phyloP scores from a whole-genome alignment of 2,329 filamentous ascomycete species.

The Endoconidiophora polonica region DNA sequence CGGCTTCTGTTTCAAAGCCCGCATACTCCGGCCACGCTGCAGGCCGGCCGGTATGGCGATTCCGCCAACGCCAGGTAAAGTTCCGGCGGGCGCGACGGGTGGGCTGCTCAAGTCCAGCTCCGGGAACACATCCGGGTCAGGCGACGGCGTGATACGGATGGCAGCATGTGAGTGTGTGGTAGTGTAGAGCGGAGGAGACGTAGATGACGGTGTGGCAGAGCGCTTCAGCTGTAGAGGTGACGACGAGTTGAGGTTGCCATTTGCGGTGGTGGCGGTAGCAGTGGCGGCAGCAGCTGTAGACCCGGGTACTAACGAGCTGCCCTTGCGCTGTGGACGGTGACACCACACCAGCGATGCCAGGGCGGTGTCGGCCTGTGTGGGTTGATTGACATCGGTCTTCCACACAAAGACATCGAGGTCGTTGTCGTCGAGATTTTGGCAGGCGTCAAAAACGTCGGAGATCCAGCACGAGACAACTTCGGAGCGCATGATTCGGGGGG shows the following conservation, averaged over 20 bases:
- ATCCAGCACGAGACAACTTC: slow-evolving; percentile 11
- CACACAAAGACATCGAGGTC: slow-evolving; percentile 10
- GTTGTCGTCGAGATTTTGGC: slow-evolving; percentile 1
- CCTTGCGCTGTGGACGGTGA: slow-evolving; percentile 8
- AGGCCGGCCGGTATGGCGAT: background rate
- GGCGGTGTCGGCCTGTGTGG: slow-evolving; percentile 3
- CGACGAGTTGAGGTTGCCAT: background rate
- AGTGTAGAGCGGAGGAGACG: background rate
- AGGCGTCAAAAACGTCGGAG: slow-evolving; percentile 9
- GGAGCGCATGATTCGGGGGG: slow-evolving; percentile 7
- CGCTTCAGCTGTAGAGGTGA: slow-evolving; percentile 2
- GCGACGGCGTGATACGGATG: slow-evolving; percentile 8
- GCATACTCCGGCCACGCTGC: slow-evolving; percentile 1
- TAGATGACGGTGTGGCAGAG: background rate
- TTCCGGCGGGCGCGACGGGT: background rate
- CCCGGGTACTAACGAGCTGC: background rate
- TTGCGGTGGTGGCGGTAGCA: background rate
- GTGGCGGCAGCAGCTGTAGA: background rate
- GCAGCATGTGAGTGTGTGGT: background rate
- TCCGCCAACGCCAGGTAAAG: too few species aligned
- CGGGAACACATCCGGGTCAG: slow-evolving; percentile 3
- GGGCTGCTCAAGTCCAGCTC: slow-evolving; percentile 1
- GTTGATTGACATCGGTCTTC: slow-evolving; percentile 7
- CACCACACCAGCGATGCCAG: slow-evolving; percentile 8
- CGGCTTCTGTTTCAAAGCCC: slow-evolving; percentile 3